Evolutionary conservation across 306 rosid genomes (phyloP).

Genomic region (Oemleria cerasiformis): DNA sequence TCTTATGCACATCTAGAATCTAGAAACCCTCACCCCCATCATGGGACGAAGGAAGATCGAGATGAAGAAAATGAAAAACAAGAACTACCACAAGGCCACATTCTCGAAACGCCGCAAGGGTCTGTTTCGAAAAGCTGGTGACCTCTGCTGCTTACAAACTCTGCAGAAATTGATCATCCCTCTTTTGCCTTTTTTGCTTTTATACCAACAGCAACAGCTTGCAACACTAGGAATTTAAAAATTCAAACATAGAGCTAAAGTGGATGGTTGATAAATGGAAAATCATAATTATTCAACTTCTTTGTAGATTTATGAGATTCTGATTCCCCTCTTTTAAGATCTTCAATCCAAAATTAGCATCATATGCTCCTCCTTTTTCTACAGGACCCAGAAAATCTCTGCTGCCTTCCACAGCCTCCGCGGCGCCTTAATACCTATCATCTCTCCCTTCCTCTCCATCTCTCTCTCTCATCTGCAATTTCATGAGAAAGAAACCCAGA

Average conservation of each 20-base stretch:
- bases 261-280: no score
- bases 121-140: constrained; percentile 11
- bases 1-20: no score
- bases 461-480: no score
- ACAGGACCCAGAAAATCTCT: no score
- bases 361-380: not conserved
- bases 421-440: no score
- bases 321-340: constrained; percentile 31
- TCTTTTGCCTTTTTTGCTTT: no score
- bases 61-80: constrained; percentile 11
- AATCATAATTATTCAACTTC: constrained; percentile 14
- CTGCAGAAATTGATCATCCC: no score
- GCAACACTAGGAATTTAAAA: not conserved
- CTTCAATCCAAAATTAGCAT: constrained; percentile 2
- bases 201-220: not conserved
- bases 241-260: constrained; percentile 18
- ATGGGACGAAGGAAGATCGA: constrained; percentile 16
- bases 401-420: no score
- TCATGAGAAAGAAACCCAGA: no score
- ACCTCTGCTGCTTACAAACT: not conserved
- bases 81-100: constrained; percentile 10
- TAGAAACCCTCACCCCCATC: no score
- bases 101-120: constrained; percentile 15
- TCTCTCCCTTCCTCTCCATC: no score
- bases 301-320: constrained; percentile 47